Conservation (phyloP, 495 filamentous ascomycete species). For the Penicillium chermesinum region DNA sequence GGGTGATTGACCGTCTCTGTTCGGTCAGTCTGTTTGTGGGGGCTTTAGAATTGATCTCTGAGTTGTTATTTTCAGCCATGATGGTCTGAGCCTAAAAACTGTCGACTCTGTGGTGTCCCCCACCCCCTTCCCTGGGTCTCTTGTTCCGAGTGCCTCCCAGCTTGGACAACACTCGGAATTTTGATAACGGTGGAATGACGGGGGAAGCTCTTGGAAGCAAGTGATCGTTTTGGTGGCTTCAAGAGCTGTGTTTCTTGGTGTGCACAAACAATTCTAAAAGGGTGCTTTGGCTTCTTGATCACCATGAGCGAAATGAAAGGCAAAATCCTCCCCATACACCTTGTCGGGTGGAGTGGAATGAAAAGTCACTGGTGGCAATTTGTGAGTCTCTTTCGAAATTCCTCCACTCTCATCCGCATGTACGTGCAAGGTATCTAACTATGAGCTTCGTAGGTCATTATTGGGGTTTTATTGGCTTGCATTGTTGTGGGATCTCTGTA, state of each 20-base stretch:
- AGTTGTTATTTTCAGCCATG: neutral
- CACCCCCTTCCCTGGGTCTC: neutral
- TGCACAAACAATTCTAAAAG: no score
- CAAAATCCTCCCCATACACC: constrained; percentile 30
- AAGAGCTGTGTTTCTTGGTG: no score
- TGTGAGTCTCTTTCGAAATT: constrained; percentile 24
- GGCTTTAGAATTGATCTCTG: neutral
- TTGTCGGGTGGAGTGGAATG: constrained; percentile 35
- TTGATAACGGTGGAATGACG: neutral
- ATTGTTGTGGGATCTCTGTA: constrained; percentile 27
- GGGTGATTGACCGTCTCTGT: neutral
- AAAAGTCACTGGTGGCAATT: constrained; percentile 41
- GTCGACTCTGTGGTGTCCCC: constrained; percentile 16
- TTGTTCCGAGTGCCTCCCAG: neutral
- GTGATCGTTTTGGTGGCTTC: no score
- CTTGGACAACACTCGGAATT: neutral
- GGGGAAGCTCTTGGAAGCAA: no score
- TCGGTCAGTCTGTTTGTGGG: neutral
- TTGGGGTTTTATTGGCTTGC: constrained; percentile 34
- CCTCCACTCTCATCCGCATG: constrained; percentile 1
- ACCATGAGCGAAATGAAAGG: no score
- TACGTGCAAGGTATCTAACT: constrained; percentile 10
- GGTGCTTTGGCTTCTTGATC: neutral
- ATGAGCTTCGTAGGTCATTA: constrained; percentile 27
- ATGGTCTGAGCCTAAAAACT: neutral